These are phyloP conservation scores for Nitzschia sp. DNA, from an alignment of 108 stramenopile genomes.

Conservation along the genomic window DNA sequence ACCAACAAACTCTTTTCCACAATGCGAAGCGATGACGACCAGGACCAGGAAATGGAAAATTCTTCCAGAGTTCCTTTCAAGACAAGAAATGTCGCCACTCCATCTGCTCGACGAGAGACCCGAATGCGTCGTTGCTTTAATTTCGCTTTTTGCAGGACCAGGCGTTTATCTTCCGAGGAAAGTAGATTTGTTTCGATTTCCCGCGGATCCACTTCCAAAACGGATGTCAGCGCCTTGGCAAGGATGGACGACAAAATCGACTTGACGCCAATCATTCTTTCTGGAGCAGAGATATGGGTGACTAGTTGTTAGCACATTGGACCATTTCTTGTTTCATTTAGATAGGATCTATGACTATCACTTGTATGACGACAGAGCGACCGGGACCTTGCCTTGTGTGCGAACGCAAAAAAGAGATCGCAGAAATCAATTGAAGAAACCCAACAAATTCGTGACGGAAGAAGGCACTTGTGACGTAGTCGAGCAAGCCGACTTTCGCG, in stretches of 20 bases:
- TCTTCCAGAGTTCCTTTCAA: not conserved
- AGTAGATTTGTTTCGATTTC: conserved; percentile 5
- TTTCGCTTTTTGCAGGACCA: not conserved
- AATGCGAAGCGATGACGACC: not conserved
- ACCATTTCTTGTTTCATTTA: too few species aligned
- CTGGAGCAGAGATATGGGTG: too few species aligned
- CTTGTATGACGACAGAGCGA: too few species aligned
- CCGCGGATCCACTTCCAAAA: not conserved
- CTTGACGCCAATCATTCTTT: conserved; percentile 3
- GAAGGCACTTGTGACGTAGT: too few species aligned
- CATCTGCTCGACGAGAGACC: not conserved
- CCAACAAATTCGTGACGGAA: too few species aligned
- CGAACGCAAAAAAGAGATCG: too few species aligned
- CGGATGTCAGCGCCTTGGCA: not conserved
- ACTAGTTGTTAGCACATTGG: too few species aligned
- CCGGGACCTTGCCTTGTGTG: too few species aligned
- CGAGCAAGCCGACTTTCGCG: too few species aligned
- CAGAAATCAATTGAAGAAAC: too few species aligned
- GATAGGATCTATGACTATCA: too few species aligned
- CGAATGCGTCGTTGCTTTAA: not conserved
- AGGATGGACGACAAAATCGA: not conserved
- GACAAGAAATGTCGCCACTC: not conserved
- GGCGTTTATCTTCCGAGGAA: not conserved
- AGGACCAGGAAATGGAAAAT: conserved; percentile 2
- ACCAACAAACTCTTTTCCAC: not conserved